Evolutionary conservation across 75 land plant species (phyloP), one percentile per base, ranked within the genome.

Genomic region (Adiantum capillusveneris): DNA sequence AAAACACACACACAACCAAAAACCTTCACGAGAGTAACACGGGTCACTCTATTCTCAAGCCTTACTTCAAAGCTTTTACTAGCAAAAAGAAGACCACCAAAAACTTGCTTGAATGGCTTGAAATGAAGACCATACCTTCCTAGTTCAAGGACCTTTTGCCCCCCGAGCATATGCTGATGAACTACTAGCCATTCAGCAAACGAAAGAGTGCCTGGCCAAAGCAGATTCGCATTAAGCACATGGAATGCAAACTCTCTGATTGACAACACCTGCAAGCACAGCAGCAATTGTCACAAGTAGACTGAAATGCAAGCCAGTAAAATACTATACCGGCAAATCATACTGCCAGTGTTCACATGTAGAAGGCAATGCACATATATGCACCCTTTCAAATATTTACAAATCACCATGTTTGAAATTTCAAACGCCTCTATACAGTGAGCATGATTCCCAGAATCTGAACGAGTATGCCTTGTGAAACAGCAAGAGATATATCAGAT

Each of bases 171-270:
- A 25, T 62, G 50, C 25, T 49, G 63, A 53, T 94, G 76, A 28
- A 82, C 62, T 55, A 82, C 67, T 42, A 94, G 65, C 98, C 98
- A 94, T 51, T 94, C 82, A 16, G 86, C 74, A 74, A 94, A 90
- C 36, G 81, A 45, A 71, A 79, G 72, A 16, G 91, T 78, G 12
- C 98, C 98, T 19, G 98, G 98, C 98, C 98, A 94, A 28, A 94
- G 81, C 36, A 94, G 58, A 68, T 94, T 94, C 20, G 98, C 98
- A 84, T 94, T 94, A 26, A 86, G 69, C 50, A 81, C 75, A 70
- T 94, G 98, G 60, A 94, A 94, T 22, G 83, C 72, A 60, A 94
- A 89, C 64, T 94, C 98, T 29, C 96, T 79, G 45, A 94, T 66
- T 27, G 65, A 41, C 61, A 94, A 71, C 13, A 79, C 80, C 98